phyloP scores from a whole-genome alignment of 495 filamentous ascomycete species.

The Aspergillus bridgeri region DNA sequence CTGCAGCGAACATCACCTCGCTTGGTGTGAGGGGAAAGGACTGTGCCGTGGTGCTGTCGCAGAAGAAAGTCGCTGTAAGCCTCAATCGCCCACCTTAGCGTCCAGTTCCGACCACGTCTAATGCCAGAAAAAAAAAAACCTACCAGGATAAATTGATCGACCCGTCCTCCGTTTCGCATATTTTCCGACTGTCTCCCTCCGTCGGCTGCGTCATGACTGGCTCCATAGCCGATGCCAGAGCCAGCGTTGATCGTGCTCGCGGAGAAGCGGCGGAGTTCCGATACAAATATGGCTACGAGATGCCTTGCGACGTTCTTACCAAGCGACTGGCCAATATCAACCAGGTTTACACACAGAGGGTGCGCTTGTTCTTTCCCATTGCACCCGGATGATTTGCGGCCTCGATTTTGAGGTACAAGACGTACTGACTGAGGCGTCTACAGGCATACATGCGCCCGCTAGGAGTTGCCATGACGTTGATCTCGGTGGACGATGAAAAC shows the following conservation, averaged over 20 bases:
- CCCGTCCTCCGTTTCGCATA: slow-evolving; percentile 91
- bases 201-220: slow-evolving; percentile 99
- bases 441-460: slow-evolving; percentile 98
- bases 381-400: too few species aligned
- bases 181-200: slow-evolving; percentile 93
- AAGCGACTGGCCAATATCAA: slow-evolving; percentile 98
- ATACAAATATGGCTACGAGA: slow-evolving; percentile 99
- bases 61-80: slow-evolving; percentile 98
- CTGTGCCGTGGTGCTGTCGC: slow-evolving; percentile 94
- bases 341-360: slow-evolving; percentile 97
- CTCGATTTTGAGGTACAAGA: not conserved
- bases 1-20: slow-evolving; percentile 96
- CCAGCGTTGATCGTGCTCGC: slow-evolving; percentile 85
- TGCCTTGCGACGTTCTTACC: slow-evolving; percentile 94
- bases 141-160: slow-evolving; percentile 96
- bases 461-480: slow-evolving; percentile 89
- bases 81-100: not conserved
- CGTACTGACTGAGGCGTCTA: slow-evolving; percentile 11
- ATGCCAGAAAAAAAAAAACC: slow-evolving; percentile 10
- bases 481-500: slow-evolving; percentile 87
- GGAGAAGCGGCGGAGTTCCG: slow-evolving; percentile 95
- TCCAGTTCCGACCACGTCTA: slow-evolving; percentile 7
- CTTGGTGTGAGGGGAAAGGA: slow-evolving; percentile 93
- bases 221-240: slow-evolving; percentile 94
- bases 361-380: slow-evolving; percentile 41